Conservation (phyloP, 345 rosid species). For the Anastatica hierochuntica region DNA sequence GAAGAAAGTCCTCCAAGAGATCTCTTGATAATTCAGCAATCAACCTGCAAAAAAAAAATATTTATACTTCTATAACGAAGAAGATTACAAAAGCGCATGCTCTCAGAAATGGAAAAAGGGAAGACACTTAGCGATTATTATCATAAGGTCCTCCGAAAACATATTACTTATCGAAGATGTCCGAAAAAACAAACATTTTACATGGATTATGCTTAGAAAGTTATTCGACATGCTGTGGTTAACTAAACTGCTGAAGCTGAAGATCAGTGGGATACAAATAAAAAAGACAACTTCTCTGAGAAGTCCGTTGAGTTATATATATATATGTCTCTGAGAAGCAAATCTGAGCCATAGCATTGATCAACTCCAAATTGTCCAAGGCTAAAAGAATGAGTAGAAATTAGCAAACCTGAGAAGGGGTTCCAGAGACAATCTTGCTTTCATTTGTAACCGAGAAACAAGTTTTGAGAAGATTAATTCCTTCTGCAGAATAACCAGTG, state of each 20-base stretch:
- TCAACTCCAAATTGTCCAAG: background rate
- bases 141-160: constrained; percentile 1
- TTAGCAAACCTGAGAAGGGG: constrained; percentile 64
- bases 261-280: constrained; percentile 7
- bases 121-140: background rate
- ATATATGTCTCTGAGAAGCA: background rate
- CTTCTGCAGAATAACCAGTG: constrained; percentile 52
- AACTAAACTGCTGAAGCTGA: background rate
- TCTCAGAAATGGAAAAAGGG: background rate
- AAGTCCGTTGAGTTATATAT: background rate
- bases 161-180: no score
- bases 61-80: background rate
- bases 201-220: background rate
- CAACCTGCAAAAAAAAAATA: constrained; percentile 41
- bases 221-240: background rate
- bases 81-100: constrained; percentile 1
- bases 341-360: no score
- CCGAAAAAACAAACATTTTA: background rate
- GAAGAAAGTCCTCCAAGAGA: constrained; percentile 55
- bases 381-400: constrained; percentile 6
- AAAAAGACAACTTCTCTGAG: constrained; percentile 4
- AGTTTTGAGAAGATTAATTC: constrained; percentile 59
- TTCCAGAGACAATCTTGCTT: constrained; percentile 82
- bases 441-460: constrained; percentile 56
- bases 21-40: constrained; percentile 82